Conservation (phyloP, 441 rosid genomes). For the Bocquillonia castaneifolia region DNA sequence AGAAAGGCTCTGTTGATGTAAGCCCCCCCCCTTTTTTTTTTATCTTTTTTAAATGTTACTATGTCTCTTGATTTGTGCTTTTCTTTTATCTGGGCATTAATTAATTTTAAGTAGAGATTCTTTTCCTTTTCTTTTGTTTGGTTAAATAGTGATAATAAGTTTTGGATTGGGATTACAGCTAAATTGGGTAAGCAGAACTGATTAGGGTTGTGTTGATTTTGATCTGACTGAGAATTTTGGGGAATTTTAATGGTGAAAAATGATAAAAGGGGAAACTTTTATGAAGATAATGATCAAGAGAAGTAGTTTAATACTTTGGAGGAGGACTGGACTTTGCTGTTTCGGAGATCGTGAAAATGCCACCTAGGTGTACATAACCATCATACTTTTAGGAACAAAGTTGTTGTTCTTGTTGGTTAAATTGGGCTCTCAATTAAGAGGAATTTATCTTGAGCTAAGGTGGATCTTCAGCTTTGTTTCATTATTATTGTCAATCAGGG, state of each 20-base stretch:
- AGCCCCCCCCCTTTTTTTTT: constrained; percentile 11
- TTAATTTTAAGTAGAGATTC: not conserved
- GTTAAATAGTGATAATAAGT: not conserved
- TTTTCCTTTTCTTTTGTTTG: not conserved
- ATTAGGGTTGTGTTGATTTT: not conserved
- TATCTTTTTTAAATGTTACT: not conserved
- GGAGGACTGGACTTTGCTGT: not conserved
- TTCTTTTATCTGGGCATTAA: not conserved
- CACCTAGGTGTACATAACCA: not conserved
- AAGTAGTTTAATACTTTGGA: not conserved
- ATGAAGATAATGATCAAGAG: not conserved
- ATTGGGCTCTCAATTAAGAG: not conserved
- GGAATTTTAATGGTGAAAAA: not conserved
- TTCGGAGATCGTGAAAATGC: not conserved
- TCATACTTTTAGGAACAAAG: not conserved
- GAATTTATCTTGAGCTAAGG: not conserved
- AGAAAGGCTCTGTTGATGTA: constrained; percentile 74
- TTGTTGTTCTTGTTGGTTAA: not conserved
- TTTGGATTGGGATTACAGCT: not conserved
- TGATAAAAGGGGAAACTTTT: not conserved
- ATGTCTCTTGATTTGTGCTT: constrained; percentile 8
- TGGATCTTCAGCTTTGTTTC: not conserved
- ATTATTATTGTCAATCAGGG: not conserved
- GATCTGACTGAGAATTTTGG: not conserved
- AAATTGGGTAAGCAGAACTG: not conserved